Conservation (phyloP, 2,329 filamentous ascomycete species). For the Capronia epimyces region DNA sequence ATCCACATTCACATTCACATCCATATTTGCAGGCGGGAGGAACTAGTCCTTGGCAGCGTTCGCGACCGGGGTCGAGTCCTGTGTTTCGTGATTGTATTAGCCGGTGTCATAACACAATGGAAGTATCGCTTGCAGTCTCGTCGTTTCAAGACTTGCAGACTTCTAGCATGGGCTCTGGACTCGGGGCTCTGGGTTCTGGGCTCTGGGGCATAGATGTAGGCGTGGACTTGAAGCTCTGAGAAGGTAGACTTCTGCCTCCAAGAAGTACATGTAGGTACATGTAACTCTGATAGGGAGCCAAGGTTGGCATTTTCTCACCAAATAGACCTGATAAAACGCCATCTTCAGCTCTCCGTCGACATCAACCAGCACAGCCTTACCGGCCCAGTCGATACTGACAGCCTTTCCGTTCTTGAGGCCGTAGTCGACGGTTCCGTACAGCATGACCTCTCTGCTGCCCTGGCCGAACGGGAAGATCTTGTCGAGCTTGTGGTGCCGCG, state of each 20-base stretch:
- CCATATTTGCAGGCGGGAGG: neutral
- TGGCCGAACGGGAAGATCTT: slow-evolving; percentile 50
- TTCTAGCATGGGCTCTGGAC: too few relatives aligned
- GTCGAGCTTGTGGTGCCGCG: slow-evolving; percentile 24
- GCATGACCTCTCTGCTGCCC: slow-evolving; percentile 48
- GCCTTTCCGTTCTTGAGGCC: slow-evolving; percentile 48
- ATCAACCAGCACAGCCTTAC: slow-evolving; percentile 31
- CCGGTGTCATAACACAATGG: too few relatives aligned
- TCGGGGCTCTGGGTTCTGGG: too few relatives aligned
- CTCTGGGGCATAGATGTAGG: too few relatives aligned
- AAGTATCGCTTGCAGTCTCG: neutral
- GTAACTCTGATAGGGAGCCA: too few relatives aligned
- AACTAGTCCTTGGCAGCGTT: slow-evolving; percentile 6
- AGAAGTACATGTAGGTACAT: too few relatives aligned
- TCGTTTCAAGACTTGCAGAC: neutral
- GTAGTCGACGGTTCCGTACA: slow-evolving; percentile 51
- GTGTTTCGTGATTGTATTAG: slow-evolving; percentile 2
- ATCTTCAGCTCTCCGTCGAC: slow-evolving; percentile 25
- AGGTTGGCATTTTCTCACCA: slow-evolving; percentile 25
- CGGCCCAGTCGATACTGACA: slow-evolving; percentile 50
- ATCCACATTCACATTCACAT: neutral
- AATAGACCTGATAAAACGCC: slow-evolving; percentile 32
- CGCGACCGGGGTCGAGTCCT: slow-evolving; percentile 15
- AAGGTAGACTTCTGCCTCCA: too few relatives aligned
- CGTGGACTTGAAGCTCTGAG: too few relatives aligned